Evolutionary conservation across 148 eudicot species (phyloP).

Genomic region (Vaccinium vitisidaea): DNA sequence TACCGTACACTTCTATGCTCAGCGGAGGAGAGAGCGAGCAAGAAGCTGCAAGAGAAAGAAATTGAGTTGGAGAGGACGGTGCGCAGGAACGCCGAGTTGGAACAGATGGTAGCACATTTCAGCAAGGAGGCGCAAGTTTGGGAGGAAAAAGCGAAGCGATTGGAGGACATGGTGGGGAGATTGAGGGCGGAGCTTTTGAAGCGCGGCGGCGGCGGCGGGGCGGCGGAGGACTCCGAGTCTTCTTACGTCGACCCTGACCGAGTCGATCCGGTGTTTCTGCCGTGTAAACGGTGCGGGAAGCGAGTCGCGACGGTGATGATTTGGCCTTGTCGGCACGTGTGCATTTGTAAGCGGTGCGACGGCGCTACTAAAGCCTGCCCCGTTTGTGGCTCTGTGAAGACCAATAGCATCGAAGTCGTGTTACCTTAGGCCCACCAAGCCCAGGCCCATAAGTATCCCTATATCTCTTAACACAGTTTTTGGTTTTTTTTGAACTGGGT

Average conservation of each 20-base stretch:
- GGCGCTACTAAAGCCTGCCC: background rate
- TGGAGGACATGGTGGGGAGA: background rate
- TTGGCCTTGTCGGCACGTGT: slow-evolving; percentile 22
- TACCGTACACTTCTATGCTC: background rate
- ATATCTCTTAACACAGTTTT: too few relatives aligned
- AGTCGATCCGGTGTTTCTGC: background rate
- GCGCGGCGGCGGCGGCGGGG: background rate
- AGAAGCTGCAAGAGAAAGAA: slow-evolving; percentile 13
- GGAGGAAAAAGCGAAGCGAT: background rate
- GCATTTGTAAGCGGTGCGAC: slow-evolving; percentile 10
- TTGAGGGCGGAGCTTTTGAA: slow-evolving; percentile 2
- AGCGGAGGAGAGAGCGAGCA: slow-evolving; percentile 13
- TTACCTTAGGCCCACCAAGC: slow-evolving; percentile 2
- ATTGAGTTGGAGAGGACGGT: background rate
- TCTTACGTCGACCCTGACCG: slow-evolving; percentile 11
- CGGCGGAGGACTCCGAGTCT: slow-evolving; percentile 10
- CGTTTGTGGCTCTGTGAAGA: slow-evolving; percentile 2
- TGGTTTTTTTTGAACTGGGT: background rate
- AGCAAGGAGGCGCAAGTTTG: slow-evolving; percentile 8
- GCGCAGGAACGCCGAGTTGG: slow-evolving; percentile 12
- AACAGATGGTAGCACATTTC: background rate
- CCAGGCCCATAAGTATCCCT: background rate
- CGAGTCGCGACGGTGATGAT: slow-evolving; percentile 11
- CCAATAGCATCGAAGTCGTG: slow-evolving; percentile 9
- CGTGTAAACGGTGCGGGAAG: slow-evolving; percentile 7